A percentile compares a stretch with the other conserved stretches of the same genome.
Conservation (phyloP, 768 basidiomycete species). For the Tricholoma sp. region DNA sequence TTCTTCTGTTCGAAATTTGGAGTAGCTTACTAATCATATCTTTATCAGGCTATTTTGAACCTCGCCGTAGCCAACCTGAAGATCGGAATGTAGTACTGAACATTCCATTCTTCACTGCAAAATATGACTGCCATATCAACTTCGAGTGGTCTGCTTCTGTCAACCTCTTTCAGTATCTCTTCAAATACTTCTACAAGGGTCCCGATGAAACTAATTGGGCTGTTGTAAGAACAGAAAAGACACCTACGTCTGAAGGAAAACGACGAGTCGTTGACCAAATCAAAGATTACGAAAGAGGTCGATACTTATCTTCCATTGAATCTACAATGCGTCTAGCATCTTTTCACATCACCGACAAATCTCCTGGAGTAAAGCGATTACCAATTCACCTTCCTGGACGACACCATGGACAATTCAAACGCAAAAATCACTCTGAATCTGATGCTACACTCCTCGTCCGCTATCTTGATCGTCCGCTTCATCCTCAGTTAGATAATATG, state of each 20-base stretch:
- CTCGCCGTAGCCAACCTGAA: constrained; percentile 5
- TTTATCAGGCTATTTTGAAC: neutral
- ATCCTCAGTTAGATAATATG: neutral
- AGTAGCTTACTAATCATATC: no score
- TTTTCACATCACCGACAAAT: constrained; percentile 28
- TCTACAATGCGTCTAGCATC: constrained; percentile 32
- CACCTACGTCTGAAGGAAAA: neutral
- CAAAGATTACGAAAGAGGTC: constrained; percentile 28
- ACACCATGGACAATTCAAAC: constrained; percentile 20
- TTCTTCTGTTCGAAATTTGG: no score
- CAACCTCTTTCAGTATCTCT: constrained; percentile 33
- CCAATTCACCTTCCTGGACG: constrained; percentile 26
- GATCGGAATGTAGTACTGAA: constrained; percentile 17
- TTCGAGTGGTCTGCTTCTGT: constrained; percentile 25
- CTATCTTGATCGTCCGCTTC: constrained; percentile 14
- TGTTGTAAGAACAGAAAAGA: neutral
- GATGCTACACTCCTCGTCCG: constrained; percentile 14
- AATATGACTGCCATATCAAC: constrained; percentile 32
- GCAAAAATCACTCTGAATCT: constrained; percentile 3
- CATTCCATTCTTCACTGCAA: constrained; percentile 16
- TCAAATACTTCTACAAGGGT: constrained; percentile 35
- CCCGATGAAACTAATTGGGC: constrained; percentile 6
- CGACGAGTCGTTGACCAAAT: constrained; percentile 25
- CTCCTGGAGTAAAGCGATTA: constrained; percentile 27
- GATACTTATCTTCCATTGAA: constrained; percentile 30